Conservation (phyloP, 495 filamentous ascomycete species). For the Hypoxylon intermedium region DNA sequence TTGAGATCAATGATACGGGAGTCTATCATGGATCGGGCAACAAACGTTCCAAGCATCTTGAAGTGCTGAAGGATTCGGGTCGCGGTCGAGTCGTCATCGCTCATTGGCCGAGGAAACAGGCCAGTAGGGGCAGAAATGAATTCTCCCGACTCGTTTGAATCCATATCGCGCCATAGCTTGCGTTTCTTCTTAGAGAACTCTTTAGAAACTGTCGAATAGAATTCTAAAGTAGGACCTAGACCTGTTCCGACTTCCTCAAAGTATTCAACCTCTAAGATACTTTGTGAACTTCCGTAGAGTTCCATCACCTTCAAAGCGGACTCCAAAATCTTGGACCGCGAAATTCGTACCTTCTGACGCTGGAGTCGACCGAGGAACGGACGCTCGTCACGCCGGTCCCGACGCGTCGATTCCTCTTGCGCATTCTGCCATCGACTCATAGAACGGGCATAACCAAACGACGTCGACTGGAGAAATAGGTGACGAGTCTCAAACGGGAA, state of each 20-base stretch:
- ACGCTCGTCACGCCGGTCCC: slow-evolving; percentile 85
- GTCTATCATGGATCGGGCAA: slow-evolving; percentile 97
- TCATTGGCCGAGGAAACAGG: slow-evolving; percentile 92
- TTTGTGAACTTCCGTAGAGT: slow-evolving; percentile 92
- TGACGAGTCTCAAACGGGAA: slow-evolving; percentile 99
- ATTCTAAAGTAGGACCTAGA: slow-evolving; percentile 94
- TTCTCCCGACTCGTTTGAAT: slow-evolving; percentile 75
- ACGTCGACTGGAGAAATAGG: slow-evolving; percentile 95
- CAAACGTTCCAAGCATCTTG: slow-evolving; percentile 95
- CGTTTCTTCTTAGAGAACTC: slow-evolving; percentile 97
- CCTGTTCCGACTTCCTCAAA: slow-evolving; percentile 99
- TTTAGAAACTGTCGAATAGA: slow-evolving; percentile 97
- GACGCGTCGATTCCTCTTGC: slow-evolving; percentile 75
- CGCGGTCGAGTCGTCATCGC: slow-evolving; percentile 80
- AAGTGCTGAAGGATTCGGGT: slow-evolving; percentile 85
- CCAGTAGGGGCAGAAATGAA: slow-evolving; percentile 87
- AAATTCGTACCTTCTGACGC: slow-evolving; percentile 97
- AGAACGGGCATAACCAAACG: slow-evolving; percentile 95
- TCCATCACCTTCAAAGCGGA: slow-evolving; percentile 99
- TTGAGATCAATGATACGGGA: slow-evolving; percentile 97
- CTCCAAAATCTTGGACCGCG: slow-evolving; percentile 88
- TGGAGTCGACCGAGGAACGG: slow-evolving; percentile 93
- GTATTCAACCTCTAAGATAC: slow-evolving; percentile 96
- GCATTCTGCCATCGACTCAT: slow-evolving; percentile 98
- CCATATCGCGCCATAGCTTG: slow-evolving; percentile 93